phyloP scores from a whole-genome alignment of 208 protist species.

The Polymyxa betae region DNA sequence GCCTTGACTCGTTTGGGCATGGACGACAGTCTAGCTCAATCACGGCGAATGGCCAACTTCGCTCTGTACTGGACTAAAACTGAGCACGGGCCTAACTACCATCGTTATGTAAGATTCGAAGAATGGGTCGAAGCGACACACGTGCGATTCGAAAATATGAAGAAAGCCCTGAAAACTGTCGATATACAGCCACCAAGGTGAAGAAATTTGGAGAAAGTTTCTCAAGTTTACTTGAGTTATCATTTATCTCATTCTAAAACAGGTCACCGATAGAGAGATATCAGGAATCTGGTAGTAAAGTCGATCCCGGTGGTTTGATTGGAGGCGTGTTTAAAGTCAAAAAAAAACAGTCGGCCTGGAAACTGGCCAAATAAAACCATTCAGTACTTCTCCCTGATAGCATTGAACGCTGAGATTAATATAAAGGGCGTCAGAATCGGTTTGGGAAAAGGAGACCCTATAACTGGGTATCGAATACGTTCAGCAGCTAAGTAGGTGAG shows the following conservation, averaged over 20 bases:
- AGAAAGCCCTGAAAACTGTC: neutral
- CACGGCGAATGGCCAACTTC: neutral
- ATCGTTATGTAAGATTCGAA: neutral
- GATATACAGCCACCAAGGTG: neutral
- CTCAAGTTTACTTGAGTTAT: neutral
- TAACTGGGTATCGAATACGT: neutral
- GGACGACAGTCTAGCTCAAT: neutral
- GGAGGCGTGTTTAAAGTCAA: constrained; percentile 41
- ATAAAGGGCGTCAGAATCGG: no score
- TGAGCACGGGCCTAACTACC: neutral
- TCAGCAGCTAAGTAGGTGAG: neutral
- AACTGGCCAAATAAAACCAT: neutral
- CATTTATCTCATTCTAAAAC: neutral
- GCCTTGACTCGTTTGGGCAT: neutral
- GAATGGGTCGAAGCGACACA: constrained; percentile 49
- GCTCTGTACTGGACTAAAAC: neutral
- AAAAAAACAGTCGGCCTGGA: constrained; percentile 12
- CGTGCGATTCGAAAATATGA: neutral
- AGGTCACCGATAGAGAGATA: constrained; percentile 22
- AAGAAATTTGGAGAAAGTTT: no score
- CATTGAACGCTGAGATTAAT: neutral
- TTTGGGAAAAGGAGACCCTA: neutral
- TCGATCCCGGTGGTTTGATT: constrained; percentile 26
- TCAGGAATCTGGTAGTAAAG: neutral
- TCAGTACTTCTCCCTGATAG: neutral